Base-by-base conservation (phyloP, 1,139 yeast species). In the Kodamaea suecica region DNA sequence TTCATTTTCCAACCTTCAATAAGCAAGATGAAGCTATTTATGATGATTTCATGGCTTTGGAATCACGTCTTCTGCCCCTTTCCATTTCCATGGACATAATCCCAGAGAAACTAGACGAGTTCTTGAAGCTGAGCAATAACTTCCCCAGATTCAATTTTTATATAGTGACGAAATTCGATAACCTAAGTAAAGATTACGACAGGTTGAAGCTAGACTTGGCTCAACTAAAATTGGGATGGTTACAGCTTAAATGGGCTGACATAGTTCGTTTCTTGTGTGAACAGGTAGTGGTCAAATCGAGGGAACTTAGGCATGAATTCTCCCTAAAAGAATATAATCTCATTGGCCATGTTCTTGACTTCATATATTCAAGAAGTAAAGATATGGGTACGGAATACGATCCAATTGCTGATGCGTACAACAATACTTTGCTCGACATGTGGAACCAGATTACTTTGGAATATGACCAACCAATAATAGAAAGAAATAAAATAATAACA, bases 41-140 rank as follows among this genome's bases (percentile, higher is more conserved):
- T 43, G 44, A 52, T 5, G 58, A 57, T 17, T 70, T 63, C 39
- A 35, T 57, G 10, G 48, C 43, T 4, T 49, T 70, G 7, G 63
- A 61, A 19, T 44, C 59, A 5, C 53, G 63, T 21, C 45, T 78
- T 9, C 63, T 61, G 23, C 86, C 86, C 0, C 58, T 81, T 30
- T 61, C 63, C 29, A 80, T 79, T 2, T 80, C 90, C 13, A 66
- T 32, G 50, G 45, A 39, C 43, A 44, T 16, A 26, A 40, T 32
- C 55, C 61, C 42, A 27, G 38, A 15, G 12, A 47, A 52, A 3
- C 55, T 81, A 9, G 56, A 66, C 14, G 53, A 53, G 17, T 45
- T 48, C 31, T 34, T 41, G 26, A 29, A 26, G 31, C 36, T n/a
- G 30, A 36, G 9, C 24, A 19, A 24, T 34, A 17, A 26, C 35